Evolutionary conservation across 768 basidiomycete species (phyloP).

Genomic region (Boletus speciosus): DNA sequence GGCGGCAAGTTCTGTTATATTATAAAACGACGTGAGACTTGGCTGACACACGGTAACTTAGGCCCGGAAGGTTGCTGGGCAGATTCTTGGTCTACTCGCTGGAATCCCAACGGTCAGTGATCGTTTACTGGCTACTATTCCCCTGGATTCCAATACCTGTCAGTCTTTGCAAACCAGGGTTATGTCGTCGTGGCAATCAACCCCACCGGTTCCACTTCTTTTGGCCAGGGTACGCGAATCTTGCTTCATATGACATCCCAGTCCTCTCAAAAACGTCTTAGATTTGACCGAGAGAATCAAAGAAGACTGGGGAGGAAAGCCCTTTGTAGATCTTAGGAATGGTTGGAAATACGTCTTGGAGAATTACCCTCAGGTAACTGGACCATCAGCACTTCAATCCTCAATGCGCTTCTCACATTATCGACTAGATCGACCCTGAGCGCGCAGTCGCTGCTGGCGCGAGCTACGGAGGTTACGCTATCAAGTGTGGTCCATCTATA

Average conservation of each 20-base stretch:
- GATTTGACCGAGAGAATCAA: slow-evolving; percentile 79
- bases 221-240: slow-evolving; percentile 66
- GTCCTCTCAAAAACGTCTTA: slow-evolving; percentile 23
- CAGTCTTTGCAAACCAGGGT: slow-evolving; percentile 82
- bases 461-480: slow-evolving; percentile 84
- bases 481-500: slow-evolving; percentile 55
- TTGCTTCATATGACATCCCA: not conserved
- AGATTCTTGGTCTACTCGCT: slow-evolving; percentile 86
- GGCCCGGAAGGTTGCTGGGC: slow-evolving; percentile 85
- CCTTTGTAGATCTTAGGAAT: slow-evolving; percentile 70
- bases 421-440: slow-evolving; percentile 57
- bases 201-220: slow-evolving; percentile 91
- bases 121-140: not conserved
- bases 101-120: slow-evolving; percentile 78
- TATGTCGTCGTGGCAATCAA: slow-evolving; percentile 89
- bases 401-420: not conserved
- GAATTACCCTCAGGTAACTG: slow-evolving; percentile 60
- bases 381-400: not conserved
- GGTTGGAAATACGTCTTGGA: slow-evolving; percentile 73
- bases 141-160: not conserved
- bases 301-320: slow-evolving; percentile 83
- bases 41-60: slow-evolving; percentile 19
- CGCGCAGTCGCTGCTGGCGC: slow-evolving; percentile 77
- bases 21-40: not conserved
- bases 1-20: slow-evolving; percentile 44